These are phyloP conservation scores for Albophoma yamanashiensis DNA, from an alignment of 2,329 filamentous ascomycete species.

Conservation along the genomic window DNA sequence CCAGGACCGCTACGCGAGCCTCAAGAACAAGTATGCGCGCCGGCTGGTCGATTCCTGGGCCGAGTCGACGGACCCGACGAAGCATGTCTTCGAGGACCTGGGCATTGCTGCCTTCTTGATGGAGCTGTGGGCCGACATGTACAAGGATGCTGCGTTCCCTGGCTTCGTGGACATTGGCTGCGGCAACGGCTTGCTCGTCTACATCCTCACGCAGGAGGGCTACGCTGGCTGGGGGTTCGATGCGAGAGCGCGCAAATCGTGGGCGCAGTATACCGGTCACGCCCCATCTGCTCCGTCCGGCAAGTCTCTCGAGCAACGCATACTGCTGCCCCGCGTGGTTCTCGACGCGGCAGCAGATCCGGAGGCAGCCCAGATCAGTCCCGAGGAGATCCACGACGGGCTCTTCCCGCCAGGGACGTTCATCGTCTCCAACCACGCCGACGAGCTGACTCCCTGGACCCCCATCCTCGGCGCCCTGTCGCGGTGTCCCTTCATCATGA, in stretches of 20 bases:
- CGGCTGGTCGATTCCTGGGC: slow-evolving; percentile 65
- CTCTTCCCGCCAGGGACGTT: slow-evolving; percentile 67
- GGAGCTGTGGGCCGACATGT: slow-evolving; percentile 84
- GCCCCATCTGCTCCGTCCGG: slow-evolving; percentile 15
- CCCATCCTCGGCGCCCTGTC: slow-evolving; percentile 73
- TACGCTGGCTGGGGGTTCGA: slow-evolving; percentile 88
- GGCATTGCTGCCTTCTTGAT: slow-evolving; percentile 86
- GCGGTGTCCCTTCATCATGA: slow-evolving; percentile 74
- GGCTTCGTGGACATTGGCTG: slow-evolving; percentile 96
- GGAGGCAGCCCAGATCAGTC: slow-evolving; percentile 5
- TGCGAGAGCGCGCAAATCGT: slow-evolving; percentile 75
- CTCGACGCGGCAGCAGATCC: slow-evolving; percentile 6
- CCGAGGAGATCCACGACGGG: slow-evolving; percentile 40
- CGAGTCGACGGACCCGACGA: slow-evolving; percentile 76
- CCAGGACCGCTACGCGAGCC: slow-evolving; percentile 69
- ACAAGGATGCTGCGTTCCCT: slow-evolving; percentile 51
- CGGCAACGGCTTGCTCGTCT: slow-evolving; percentile 83
- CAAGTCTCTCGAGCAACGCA: slow-evolving; percentile 29
- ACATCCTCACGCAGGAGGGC: slow-evolving; percentile 71
- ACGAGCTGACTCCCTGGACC: slow-evolving; percentile 94
- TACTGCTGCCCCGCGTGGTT: slow-evolving; percentile 38
- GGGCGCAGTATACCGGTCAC: slow-evolving; percentile 54
- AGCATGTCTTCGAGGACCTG: slow-evolving; percentile 93
- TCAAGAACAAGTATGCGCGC: slow-evolving; percentile 73
- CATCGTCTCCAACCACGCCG: slow-evolving; percentile 93